A percentile compares a stretch with the other conserved stretches of the same genome.
Evolutionary conservation across 2,329 filamentous ascomycete species (phyloP).

Genomic region (Phaeosphaeriaceae sp.): DNA sequence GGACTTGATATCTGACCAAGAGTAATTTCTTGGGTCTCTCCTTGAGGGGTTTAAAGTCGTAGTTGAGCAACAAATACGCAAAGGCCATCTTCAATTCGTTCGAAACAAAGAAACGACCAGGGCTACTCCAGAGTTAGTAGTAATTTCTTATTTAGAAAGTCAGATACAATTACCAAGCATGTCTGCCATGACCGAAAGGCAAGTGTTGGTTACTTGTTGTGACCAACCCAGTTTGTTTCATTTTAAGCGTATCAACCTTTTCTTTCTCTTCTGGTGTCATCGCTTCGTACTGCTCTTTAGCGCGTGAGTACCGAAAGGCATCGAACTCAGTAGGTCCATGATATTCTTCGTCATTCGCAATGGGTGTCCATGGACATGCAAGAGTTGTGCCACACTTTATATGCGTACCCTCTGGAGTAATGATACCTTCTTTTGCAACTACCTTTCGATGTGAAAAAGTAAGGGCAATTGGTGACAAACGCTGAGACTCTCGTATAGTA

Average conservation of each 20-base stretch:
- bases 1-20: slow-evolving; percentile 17
- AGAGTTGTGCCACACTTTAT: slow-evolving; percentile 24
- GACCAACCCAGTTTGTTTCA: slow-evolving; percentile 59
- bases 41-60: slow-evolving; percentile 40
- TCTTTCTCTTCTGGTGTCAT: slow-evolving; percentile 24
- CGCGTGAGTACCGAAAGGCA: slow-evolving; percentile 32
- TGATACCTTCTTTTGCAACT: slow-evolving; percentile 73
- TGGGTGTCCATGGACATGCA: slow-evolving; percentile 23
- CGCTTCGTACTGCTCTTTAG: slow-evolving; percentile 25
- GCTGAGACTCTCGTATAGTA: slow-evolving; percentile 61
- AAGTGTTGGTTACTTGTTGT: slow-evolving; percentile 60
- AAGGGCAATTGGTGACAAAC: slow-evolving; percentile 56
- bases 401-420: slow-evolving; percentile 70
- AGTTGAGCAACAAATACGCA: slow-evolving; percentile 46
- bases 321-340: slow-evolving; percentile 25
- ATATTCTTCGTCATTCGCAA: slow-evolving; percentile 25
- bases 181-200: slow-evolving; percentile 64
- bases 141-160: slow-evolving; percentile 32
- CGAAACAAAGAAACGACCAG: slow-evolving; percentile 48
- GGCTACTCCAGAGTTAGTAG: slow-evolving; percentile 26
- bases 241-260: slow-evolving; percentile 20
- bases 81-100: slow-evolving; percentile 49
- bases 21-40: slow-evolving; percentile 31
- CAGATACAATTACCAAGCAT: slow-evolving; percentile 45
- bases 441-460: slow-evolving; percentile 58